Percentiles rank a stretch among this genome's conserved stretches.
Conservation (phyloP, 202 grass and related monocot species). For the Carex arenaria region DNA sequence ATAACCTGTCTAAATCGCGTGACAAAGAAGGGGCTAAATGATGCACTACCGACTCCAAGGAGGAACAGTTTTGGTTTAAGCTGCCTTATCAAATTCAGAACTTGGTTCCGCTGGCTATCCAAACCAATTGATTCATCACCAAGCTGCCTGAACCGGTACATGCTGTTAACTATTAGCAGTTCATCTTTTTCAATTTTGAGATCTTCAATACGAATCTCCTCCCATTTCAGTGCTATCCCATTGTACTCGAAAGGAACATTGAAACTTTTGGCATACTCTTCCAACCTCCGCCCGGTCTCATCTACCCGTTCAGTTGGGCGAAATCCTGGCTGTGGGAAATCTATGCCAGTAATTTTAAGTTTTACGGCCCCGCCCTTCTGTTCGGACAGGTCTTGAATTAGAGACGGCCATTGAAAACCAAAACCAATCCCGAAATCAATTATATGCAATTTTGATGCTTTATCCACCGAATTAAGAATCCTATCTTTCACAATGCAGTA, state of each 20-base stretch:
- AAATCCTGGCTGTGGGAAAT: constrained; percentile 25
- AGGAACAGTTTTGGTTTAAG: constrained; percentile 37
- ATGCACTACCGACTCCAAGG: constrained; percentile 32
- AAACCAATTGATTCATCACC: constrained; percentile 22
- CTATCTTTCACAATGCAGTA: constrained; percentile 28
- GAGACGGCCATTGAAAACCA: constrained; percentile 31
- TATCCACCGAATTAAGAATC: constrained; percentile 20
- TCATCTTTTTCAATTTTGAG: constrained; percentile 32
- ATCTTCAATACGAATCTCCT: constrained; percentile 25
- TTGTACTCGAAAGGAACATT: constrained; percentile 32
- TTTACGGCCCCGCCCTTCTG: not conserved
- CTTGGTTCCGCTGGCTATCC: constrained; percentile 31
- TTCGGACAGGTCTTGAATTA: constrained; percentile 6
- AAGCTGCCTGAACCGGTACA: constrained; percentile 35
- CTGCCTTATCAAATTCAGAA: constrained; percentile 32
- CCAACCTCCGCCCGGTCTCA: constrained; percentile 23
- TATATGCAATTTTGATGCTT: constrained; percentile 29
- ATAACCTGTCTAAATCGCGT: constrained; percentile 37
- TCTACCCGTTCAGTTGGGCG: constrained; percentile 29
- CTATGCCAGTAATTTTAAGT: constrained; percentile 31
- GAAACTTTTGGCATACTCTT: constrained; percentile 26
- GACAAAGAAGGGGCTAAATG: constrained; percentile 40
- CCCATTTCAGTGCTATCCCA: constrained; percentile 30
- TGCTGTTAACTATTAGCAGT: constrained; percentile 29
- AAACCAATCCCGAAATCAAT: constrained; percentile 42